These are phyloP conservation scores for Termitomyces sp. DNA, from an alignment of 768 basidiomycete genomes.

Conservation along the genomic window DNA sequence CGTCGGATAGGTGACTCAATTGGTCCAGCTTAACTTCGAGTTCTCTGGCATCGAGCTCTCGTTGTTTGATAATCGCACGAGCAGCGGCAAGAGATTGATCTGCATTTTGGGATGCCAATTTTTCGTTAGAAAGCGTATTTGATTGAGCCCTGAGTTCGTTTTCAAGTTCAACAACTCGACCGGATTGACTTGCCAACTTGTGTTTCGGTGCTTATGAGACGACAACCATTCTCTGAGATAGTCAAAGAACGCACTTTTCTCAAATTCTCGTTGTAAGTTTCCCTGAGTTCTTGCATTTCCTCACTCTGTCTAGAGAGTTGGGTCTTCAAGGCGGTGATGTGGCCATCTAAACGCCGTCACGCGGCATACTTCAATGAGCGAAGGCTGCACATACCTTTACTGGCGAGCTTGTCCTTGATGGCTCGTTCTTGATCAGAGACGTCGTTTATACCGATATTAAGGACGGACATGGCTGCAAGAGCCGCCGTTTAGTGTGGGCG, in stretches of 20 bases:
- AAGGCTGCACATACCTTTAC: slow-evolving; percentile 37
- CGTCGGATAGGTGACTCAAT: slow-evolving; percentile 50
- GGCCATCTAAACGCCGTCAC: slow-evolving; percentile 33
- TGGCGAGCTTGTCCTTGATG: slow-evolving; percentile 44
- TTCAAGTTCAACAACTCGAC: slow-evolving; percentile 55
- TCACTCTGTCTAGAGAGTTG: slow-evolving; percentile 37
- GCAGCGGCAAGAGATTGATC: slow-evolving; percentile 44
- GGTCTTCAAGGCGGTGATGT: slow-evolving; percentile 45
- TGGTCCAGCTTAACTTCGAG: slow-evolving; percentile 55
- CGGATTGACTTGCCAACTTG: slow-evolving; percentile 56
- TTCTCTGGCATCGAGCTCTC: slow-evolving; percentile 47
- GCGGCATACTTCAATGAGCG: neutral
- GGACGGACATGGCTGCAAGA: slow-evolving; percentile 39
- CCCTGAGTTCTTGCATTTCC: slow-evolving; percentile 40
- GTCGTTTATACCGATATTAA: slow-evolving; percentile 43
- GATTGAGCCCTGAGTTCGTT: slow-evolving; percentile 41
- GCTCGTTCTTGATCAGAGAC: slow-evolving; percentile 43
- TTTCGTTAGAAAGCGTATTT: slow-evolving; percentile 58
- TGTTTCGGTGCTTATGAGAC: neutral
- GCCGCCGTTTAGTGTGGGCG: neutral
- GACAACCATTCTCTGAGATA: neutral
- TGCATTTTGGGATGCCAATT: slow-evolving; percentile 47
- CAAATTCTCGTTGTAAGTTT: slow-evolving; percentile 39
- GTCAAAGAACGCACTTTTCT: slow-evolving; percentile 36
- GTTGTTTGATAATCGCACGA: slow-evolving; percentile 47